Base-by-base conservation (phyloP, 371 early-diverging fungal genomes). In the Mortierella sp. region DNA sequence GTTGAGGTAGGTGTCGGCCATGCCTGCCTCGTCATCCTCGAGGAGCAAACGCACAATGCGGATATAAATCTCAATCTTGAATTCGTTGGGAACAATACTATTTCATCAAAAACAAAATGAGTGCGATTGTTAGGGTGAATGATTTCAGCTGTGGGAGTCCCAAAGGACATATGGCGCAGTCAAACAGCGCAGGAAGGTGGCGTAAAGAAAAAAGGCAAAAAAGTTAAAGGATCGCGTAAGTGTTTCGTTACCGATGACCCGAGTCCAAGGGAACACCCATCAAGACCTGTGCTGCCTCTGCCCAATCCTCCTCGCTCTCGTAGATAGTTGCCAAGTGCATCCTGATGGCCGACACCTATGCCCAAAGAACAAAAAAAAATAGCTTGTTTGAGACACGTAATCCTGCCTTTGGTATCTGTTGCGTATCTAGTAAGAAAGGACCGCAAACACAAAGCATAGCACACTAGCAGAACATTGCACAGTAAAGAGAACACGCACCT, bases 191-290 rank as follows among this genome's bases (percentile, higher is more conserved):
- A 26, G 38, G 3, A 34, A 45, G 54, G 34, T 50, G 34, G 73
- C 50, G 58, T 57, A 14, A 26, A 9, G 44, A 28, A 52, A 60
- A 31, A 71, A 3, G 44, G 26, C 50, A 14, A 26, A 7, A 1
- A 50, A 5, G 26, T 3, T 6, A 47, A 38, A 31, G 19, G 16
- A 16, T 10, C 47, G 72, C 28, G 38, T 44, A n/a, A 34, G 60
- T 34, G 45, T 8, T 47, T 74, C 34, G 54, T 45, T 92, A 93
- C 93, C 97, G 92, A 88, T 96, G 96, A 24, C 96, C 97, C 4
- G 96, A 96, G 76, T 97, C 98, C 52, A 97, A 89, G 1, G 96
- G 94, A 65, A 98, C 95, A 19, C 95, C 95, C 90, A 95, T 94
- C 42, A 98, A 89, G 8, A 93, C 91, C 76, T 90, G 90, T 11